Evolutionary conservation across 2,329 filamentous ascomycete genomes (phyloP), one percentile per base, ranked within the genome.

Genomic region (Ophiostoma australiae): DNA sequence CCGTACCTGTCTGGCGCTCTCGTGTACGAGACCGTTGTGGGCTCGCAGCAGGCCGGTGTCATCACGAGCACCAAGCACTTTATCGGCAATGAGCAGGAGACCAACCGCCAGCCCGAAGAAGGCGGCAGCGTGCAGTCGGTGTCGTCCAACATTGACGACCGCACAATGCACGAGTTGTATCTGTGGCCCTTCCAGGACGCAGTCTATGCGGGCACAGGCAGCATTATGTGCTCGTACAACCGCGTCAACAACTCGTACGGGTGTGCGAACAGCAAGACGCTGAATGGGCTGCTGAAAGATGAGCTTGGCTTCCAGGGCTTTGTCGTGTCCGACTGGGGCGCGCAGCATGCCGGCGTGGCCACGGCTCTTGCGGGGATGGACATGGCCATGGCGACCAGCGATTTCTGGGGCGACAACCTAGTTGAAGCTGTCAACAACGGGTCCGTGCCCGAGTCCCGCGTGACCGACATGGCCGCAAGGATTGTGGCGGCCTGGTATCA

Each of bases 11-110:
- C 79, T 10, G 82, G 83, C 8, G 77, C 75, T 1, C 76, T 83
- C 23, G 81, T 80, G 0, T 76, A 76, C 35, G 79, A 83, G 74
- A 91, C 89, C 0, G 89, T 93, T 66, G 81, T 82, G 58, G 91
- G 90, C 0, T 88, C 92, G 11, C 91, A 93, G 77, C 85, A 85
- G 1, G 84, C 86, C 68, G 91, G 91, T 0, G 90, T 96, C 20
- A 71, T 72, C 5, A 90, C 92, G 0, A 85, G 83, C 72, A 83
- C 82, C 23, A 87, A 86, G 80, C 91, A 94, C 76, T 91, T 83
- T 69, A 81, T 93, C 23, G 84, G 81, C 70, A 92, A 82, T 48
- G 76, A 77, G 71, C 76, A 77, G 67, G 76, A 77, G 69, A 77
- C 76, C 1, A 72, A 77, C 87, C 90, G 80, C 84, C 88, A 77